phyloP scores from a whole-genome alignment of 2,329 filamentous ascomycete genomes.

The Aurifilum marmelostoma region DNA sequence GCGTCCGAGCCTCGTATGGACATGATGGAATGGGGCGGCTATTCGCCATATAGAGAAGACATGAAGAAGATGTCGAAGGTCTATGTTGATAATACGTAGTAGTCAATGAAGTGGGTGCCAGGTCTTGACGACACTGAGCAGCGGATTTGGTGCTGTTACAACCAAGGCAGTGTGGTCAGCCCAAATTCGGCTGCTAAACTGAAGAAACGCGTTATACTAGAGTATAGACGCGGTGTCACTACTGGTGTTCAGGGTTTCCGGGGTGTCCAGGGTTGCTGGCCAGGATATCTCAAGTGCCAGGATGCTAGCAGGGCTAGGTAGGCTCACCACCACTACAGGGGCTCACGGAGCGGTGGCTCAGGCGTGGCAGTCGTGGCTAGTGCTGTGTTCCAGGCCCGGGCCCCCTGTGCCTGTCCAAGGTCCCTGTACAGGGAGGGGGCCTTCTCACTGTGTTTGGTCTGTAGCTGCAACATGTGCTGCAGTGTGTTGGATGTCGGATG shows the following conservation, averaged over 20 bases:
- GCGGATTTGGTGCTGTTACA: background rate
- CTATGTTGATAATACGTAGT: background rate
- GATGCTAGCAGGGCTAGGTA: too few relatives aligned
- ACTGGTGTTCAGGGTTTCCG: background rate
- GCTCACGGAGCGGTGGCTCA: background rate
- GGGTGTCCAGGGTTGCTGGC: background rate
- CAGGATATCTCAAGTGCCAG: background rate
- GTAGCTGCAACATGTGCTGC: background rate
- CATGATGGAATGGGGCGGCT: conserved; percentile 35
- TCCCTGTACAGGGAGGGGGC: background rate
- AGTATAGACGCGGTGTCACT: background rate
- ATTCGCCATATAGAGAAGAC: conserved; percentile 36
- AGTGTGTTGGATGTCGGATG: background rate
- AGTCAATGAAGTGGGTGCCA: background rate
- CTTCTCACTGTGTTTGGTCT: background rate
- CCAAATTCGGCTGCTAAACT: background rate
- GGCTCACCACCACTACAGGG: background rate
- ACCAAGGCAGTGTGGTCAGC: background rate
- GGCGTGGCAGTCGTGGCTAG: background rate
- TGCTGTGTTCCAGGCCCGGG: conserved; percentile 4
- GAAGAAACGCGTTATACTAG: background rate
- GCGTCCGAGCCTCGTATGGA: conserved; percentile 46
- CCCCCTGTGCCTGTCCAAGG: background rate
- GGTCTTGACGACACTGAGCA: background rate
- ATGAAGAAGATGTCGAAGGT: conserved; percentile 16